These are phyloP conservation scores for Leishmania turanica DNA, from an alignment of 208 protist species.

Conservation along the genomic window DNA sequence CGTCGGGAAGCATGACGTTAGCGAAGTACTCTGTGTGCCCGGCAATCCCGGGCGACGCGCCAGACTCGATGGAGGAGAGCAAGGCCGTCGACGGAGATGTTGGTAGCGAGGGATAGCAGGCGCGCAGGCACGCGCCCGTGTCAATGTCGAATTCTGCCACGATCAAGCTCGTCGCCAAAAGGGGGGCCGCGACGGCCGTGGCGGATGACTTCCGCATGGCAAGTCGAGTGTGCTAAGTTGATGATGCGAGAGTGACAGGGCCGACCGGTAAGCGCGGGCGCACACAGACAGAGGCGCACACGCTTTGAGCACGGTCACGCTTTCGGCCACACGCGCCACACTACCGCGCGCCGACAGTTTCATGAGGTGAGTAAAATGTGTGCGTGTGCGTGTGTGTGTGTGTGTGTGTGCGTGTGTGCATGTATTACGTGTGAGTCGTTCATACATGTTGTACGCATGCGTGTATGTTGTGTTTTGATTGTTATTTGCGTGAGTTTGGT, in stretches of 20 bases:
- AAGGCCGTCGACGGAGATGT: not conserved
- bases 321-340: not conserved
- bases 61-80: constrained; percentile 2
- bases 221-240: not conserved
- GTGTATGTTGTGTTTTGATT: not conserved
- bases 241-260: not conserved
- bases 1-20: constrained; percentile 82
- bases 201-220: constrained; percentile 1
- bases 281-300: not conserved
- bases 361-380: not conserved
- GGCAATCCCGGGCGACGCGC: constrained; percentile 21
- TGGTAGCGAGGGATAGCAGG: constrained; percentile 39
- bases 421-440: no score
- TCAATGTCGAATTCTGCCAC: constrained; percentile 87
- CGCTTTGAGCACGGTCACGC: not conserved
- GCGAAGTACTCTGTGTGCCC: constrained; percentile 65
- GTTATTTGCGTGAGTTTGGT: no score
- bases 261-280: not conserved
- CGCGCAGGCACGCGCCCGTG: constrained; percentile 61
- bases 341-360: not conserved
- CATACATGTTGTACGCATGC: not conserved
- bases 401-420: not conserved
- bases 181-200: constrained; percentile 13
- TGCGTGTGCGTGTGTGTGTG: not conserved
- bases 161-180: constrained; percentile 42